Conservation (phyloP, 1,284 basidiomycete species). For the Sanghuangporus weigelae region DNA sequence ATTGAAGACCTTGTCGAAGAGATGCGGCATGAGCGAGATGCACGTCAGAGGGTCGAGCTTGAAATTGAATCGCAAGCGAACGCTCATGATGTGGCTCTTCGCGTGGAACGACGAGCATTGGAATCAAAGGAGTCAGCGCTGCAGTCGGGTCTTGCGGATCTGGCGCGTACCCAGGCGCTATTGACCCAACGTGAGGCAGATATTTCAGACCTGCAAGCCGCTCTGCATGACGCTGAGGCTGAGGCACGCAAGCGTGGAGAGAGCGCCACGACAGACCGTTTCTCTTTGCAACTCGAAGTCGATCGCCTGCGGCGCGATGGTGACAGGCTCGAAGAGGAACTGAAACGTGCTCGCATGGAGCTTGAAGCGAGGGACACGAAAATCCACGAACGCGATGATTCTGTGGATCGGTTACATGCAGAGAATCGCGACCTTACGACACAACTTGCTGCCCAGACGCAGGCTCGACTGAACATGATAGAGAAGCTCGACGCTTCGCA, state of each 20-base stretch:
- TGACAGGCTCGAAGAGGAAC: constrained; percentile 74
- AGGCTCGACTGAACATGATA: constrained; percentile 74
- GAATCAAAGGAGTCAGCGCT: constrained; percentile 66
- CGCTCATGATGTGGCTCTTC: constrained; percentile 53
- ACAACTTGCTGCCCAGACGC: constrained; percentile 77
- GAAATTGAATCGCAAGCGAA: constrained; percentile 51
- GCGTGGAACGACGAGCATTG: constrained; percentile 52
- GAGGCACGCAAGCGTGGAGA: constrained; percentile 76
- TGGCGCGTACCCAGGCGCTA: constrained; percentile 54
- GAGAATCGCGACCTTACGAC: constrained; percentile 75
- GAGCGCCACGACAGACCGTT: constrained; percentile 75
- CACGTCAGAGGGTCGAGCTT: constrained; percentile 50
- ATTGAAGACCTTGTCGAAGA: constrained; percentile 70
- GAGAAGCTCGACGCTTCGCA: constrained; percentile 81
- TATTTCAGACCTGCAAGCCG: constrained; percentile 67
- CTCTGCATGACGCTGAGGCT: constrained; percentile 59
- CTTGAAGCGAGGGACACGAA: constrained; percentile 62
- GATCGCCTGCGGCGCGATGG: constrained; percentile 87
- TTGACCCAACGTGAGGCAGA: constrained; percentile 69
- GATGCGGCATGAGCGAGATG: constrained; percentile 50
- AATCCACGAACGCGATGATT: constrained; percentile 62
- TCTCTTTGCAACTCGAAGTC: constrained; percentile 87
- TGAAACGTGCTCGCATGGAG: constrained; percentile 70
- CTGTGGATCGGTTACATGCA: constrained; percentile 67
- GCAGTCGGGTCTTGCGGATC: constrained; percentile 54